Evolutionary conservation across 2,329 filamentous ascomycete genomes (phyloP).

Genomic region (Shiraia bambusicola): DNA sequence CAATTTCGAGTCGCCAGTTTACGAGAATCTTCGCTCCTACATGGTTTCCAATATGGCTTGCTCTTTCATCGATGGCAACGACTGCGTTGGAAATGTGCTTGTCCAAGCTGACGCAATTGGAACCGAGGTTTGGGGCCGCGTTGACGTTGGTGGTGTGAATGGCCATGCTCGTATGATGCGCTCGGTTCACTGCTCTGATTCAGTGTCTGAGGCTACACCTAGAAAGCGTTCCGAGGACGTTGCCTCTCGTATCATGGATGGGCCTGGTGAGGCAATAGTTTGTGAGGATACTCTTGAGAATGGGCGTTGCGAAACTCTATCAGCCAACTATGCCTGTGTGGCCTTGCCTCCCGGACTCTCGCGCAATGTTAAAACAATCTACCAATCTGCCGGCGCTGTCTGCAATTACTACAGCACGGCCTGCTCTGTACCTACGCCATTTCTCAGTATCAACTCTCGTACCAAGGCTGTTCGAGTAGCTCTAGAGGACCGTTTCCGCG

Average conservation of each 20-base stretch:
- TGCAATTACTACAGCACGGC: constrained; percentile 7
- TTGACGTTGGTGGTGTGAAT: not conserved
- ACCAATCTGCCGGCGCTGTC: constrained; percentile 2
- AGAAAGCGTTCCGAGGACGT: not conserved
- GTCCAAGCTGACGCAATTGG: not conserved
- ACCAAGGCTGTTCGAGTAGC: not conserved
- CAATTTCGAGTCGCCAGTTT: constrained; percentile 1
- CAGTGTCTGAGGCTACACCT: not conserved
- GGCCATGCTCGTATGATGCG: not conserved
- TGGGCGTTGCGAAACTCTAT: constrained; percentile 1
- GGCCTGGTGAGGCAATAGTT: not conserved
- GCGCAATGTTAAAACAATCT: constrained; percentile 2
- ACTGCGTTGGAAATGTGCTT: not conserved
- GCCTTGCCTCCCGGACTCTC: not conserved
- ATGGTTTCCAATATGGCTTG: not conserved
- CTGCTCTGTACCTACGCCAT: not conserved
- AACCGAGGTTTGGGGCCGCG: not conserved
- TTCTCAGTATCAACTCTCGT: constrained; percentile 2
- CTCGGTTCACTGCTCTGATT: not conserved
- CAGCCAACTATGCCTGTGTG: not conserved
- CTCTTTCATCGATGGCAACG: constrained; percentile 1
- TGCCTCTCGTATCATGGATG: not conserved
- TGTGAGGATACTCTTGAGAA: constrained; percentile 1
- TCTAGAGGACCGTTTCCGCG: not conserved
- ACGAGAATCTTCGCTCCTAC: constrained; percentile 1